Evolutionary conservation across 148 eudicot species (phyloP), one percentile per base, ranked within the genome.

Genomic region (Fagopyrum tataricum): DNA sequence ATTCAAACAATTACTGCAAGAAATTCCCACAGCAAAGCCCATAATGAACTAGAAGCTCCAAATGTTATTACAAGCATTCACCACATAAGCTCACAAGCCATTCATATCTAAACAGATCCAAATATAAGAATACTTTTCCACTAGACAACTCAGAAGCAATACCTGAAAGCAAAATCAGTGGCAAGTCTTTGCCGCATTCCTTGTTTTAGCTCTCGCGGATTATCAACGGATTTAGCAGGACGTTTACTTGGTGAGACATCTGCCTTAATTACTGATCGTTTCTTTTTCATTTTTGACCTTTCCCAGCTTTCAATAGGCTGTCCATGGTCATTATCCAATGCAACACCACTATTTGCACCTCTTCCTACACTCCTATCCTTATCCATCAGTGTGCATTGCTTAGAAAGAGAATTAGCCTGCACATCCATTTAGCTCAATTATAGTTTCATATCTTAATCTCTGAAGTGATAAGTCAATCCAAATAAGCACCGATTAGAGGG

Each of bases 231-330:
- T 78, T 84, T 85, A 56, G 78, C 26, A 70, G 76, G 55, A 73
- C 72, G 37, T 23, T 79, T 77, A 76, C 81, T 79, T 24, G 79
- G 75, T 81, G 88, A 80, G 73, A 70, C 78, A 64, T 89, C 91
- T 75, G 84, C 75, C 80, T 89, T 89, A 71, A 85, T 82, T 44
- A 81, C 88, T 67, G 94, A 85, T 44, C 91, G 89, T 77, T 81
- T 89, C 83, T 85, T 87, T 78, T 85, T 87, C 85, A 84, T 82
- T 74, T 85, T 89, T 81, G 89, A 77, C 72, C 81, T 87, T 73
- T 82, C 88, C 91, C 94, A 87, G 75, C 85, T 83, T 79, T 89
- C 89, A 62, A 79, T 77, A 46, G 81, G 77, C n/a, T 91, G 62
- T 67, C 81, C 10, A 67, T 79, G 86, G 58, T 87, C 87, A 75